A percentile compares a stretch with the other conserved stretches of the same genome.
These are phyloP conservation scores for Atkinsonella hypoxylon DNA, from an alignment of 2,329 filamentous ascomycete species.

Conservation along the genomic window DNA sequence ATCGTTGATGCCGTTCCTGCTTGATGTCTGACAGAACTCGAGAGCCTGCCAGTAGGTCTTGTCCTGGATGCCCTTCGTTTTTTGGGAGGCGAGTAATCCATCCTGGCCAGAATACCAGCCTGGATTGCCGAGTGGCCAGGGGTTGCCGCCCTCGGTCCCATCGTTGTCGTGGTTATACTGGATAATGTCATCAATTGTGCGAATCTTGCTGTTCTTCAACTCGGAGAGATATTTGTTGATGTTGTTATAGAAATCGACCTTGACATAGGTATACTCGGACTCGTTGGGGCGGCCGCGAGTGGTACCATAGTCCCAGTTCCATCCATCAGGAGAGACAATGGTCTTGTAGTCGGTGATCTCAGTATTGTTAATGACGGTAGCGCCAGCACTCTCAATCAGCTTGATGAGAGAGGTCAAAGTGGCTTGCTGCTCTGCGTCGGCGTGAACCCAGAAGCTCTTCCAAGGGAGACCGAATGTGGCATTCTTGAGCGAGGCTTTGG, in stretches of 20 bases:
- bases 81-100: conserved; percentile 51
- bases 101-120: conserved; percentile 63
- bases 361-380: conserved; percentile 55
- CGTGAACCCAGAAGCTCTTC: conserved; percentile 57
- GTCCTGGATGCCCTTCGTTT: conserved; percentile 47
- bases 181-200: conserved; percentile 52
- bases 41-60: conserved; percentile 58
- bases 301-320: conserved; percentile 61
- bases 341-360: conserved; percentile 52
- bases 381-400: conserved; percentile 47
- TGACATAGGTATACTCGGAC: conserved; percentile 62
- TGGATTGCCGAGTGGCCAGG: conserved; percentile 40
- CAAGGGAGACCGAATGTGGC: conserved; percentile 61
- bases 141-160: conserved; percentile 54
- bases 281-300: conserved; percentile 54
- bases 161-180: conserved; percentile 51
- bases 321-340: conserved; percentile 54
- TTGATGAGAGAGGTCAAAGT: conserved; percentile 36
- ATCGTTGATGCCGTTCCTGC: conserved; percentile 57
- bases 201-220: conserved; percentile 47
- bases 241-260: conserved; percentile 55
- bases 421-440: conserved; percentile 40
- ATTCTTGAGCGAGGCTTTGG: conserved; percentile 40
- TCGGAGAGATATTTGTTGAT: conserved; percentile 51
- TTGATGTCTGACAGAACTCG: conserved; percentile 43